These are phyloP conservation scores for Acer negundo DNA, from an alignment of 345 rosid genomes.

Conservation along the genomic window DNA sequence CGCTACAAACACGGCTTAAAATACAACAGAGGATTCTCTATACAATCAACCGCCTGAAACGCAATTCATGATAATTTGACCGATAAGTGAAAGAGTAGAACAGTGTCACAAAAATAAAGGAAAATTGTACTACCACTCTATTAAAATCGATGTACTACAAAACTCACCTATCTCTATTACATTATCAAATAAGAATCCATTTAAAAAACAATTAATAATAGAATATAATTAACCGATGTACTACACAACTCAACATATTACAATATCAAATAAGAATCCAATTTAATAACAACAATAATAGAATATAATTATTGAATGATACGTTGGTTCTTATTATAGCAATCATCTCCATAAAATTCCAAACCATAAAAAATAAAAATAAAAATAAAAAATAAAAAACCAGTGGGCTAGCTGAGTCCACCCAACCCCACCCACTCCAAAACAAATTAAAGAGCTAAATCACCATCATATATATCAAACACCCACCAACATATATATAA, in stretches of 20 bases:
- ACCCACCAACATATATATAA: slow-evolving; percentile 4
- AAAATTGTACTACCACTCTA: too few species aligned
- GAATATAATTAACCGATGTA: too few species aligned
- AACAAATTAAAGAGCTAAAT: slow-evolving; percentile 19
- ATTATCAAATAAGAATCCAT: too few species aligned
- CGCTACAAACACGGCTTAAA: too few species aligned
- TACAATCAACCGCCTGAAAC: too few species aligned
- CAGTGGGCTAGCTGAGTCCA: slow-evolving; percentile 43
- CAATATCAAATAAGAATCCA: not conserved
- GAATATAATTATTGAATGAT: not conserved
- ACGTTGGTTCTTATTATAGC: not conserved
- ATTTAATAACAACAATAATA: not conserved
- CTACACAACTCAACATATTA: not conserved
- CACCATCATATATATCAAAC: slow-evolving; percentile 26
- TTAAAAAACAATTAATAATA: too few species aligned
- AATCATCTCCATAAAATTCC: slow-evolving; percentile 27
- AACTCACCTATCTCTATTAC: too few species aligned
- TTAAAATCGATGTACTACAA: too few species aligned
- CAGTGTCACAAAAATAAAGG: too few species aligned
- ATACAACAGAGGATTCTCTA: too few species aligned
- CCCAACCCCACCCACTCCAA: slow-evolving; percentile 50
- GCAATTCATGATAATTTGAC: too few species aligned
- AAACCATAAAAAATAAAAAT: slow-evolving; percentile 13
- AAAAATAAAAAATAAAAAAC: not conserved
- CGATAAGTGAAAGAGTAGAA: too few species aligned